Evolutionary conservation across 164 flowering plant species (phyloP), one percentile per base, ranked within the genome.

Genomic region (Stephania japonica): DNA sequence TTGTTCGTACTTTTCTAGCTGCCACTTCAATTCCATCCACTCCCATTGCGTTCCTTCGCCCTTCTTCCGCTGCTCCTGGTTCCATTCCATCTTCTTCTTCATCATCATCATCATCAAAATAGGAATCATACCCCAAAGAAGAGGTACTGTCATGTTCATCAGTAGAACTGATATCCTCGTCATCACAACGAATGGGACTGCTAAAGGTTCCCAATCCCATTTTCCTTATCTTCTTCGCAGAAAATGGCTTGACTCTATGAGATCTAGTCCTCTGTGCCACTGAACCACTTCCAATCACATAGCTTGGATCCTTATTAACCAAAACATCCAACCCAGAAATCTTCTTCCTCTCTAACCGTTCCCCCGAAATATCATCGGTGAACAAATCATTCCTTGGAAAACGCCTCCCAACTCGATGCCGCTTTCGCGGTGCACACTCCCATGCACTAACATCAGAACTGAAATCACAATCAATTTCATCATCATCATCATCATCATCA

Each of bases 131-230:
- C 38, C 38, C 59, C 0, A 18, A 14, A n/a, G 64, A 59, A 59
- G 64, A 59, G 25, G 64, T 18, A 21, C 24, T 24, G 1, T 21
- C 66, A 13, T 13, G 27, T 21, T 43, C 59, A 65, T 44, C 25
- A 27, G 72, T 32, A 50, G 72, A 66, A 72, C 62, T 65, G 19
- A 10, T 23, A 41, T 65, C 69, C 49, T 64, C 68, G 24, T 71
- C 81, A 27, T 71, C 81, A 13, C 70, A 38, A 56, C 73, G 65
- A 26, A 59, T 21, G n/a, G 81, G 78, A 9, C 21, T 65, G 42
- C 74, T 71, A 13, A 75, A 6, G 16, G 81, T 78, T 56, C 75
- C 80, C 42, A 63, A 27, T 62, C 67, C n/a, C 53, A 44, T 44
- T 44, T 43, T 44, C 61, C 47, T 70, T 76, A 12, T 69, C 44